Base-by-base conservation (phyloP, 2,329 filamentous ascomycete genomes). In the Penicillium rolfsii region DNA sequence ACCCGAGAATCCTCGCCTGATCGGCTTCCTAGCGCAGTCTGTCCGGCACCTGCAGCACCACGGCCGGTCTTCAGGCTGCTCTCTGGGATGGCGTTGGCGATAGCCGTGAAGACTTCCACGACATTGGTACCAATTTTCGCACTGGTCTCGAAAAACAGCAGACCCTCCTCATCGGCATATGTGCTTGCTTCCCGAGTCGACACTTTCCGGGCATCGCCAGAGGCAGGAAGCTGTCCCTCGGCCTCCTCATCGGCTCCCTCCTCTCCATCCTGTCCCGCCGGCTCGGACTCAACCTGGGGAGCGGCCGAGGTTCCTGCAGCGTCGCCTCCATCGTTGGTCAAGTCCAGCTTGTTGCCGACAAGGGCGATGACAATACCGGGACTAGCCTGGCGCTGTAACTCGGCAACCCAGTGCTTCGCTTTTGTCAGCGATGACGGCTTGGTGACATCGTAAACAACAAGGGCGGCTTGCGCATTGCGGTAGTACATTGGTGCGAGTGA, bases 401-500 rank as follows among this genome's bases (percentile, higher is more conserved):
- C 94, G 59, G 94, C 94, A 58, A 99, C 93, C 94, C 94, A 99
- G 84, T 98, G 94, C 81, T 96, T 96, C 56, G 95, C 95, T 82
- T 99, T 98, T 79, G 92, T 88, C 70, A 99, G 88, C 52, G 93
- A 97, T 53, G 92, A 95, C 46, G 93, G 91, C 80, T 98, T 98
- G 64, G 95, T 99, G 71, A 99, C 89, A 76, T 99, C 94, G 86
- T 98, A 99, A 76, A 98, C 94, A 64, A 99, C 94, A 69, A 99
- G 90, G 14, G 95, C 95, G 66, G 93, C 93, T 82, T 98, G 94
- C 55, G 95, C 95, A 77, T 99, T 98, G 80, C 94, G 93, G 84
- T 98, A 98, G 85, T 99, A 99, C 95, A 98, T 98, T 71, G 94
- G 95, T 55, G 95, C 95, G 63, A 98, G 87, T 55, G 91, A 96